A percentile compares a stretch with the other conserved stretches of the same genome.
Conservation (phyloP, 169 alveolate genomes). For the Eimeria necatrix region DNA sequence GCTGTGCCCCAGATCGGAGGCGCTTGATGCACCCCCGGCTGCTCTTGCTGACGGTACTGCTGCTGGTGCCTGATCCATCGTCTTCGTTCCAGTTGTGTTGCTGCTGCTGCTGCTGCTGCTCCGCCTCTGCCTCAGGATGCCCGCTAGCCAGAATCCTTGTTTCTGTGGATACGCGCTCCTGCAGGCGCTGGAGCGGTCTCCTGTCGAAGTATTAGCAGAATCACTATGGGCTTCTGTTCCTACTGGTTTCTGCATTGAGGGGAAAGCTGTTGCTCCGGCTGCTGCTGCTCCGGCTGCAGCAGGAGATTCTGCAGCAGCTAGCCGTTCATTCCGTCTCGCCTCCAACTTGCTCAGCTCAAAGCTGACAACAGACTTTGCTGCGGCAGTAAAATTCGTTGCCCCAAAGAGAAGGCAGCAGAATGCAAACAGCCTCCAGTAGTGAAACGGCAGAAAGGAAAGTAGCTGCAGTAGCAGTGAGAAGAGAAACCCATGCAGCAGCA, state of each 20-base stretch:
- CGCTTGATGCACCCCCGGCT: too few species aligned
- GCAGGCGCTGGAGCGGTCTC: too few species aligned
- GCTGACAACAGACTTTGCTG: neutral
- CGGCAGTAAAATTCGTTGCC: slow-evolving; percentile 16
- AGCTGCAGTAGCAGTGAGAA: slow-evolving; percentile 60
- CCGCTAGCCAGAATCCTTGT: too few species aligned
- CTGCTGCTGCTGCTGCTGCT: too few species aligned
- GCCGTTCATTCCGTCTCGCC: neutral
- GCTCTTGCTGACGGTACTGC: too few species aligned
- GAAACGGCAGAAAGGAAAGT: slow-evolving; percentile 46
- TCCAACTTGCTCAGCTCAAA: neutral
- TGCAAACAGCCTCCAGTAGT: slow-evolving; percentile 62
- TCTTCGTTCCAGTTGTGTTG: too few species aligned
- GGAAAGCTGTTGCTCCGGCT: slow-evolving; percentile 3
- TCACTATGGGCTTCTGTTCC: neutral
- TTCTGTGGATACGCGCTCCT: too few species aligned
- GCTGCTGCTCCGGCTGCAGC: slow-evolving; percentile 50
- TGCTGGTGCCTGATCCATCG: too few species aligned
- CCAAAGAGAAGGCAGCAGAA: slow-evolving; percentile 19
- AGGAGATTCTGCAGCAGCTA: neutral
- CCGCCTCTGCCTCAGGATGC: too few species aligned
- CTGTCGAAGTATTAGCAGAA: too few species aligned
- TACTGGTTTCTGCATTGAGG: neutral
- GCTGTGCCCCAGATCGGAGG: too few species aligned
- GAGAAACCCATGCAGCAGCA: slow-evolving; percentile 39